Base-by-base conservation (phyloP, 2,329 filamentous ascomycete species). In the Microdochium trichocladiopsis region DNA sequence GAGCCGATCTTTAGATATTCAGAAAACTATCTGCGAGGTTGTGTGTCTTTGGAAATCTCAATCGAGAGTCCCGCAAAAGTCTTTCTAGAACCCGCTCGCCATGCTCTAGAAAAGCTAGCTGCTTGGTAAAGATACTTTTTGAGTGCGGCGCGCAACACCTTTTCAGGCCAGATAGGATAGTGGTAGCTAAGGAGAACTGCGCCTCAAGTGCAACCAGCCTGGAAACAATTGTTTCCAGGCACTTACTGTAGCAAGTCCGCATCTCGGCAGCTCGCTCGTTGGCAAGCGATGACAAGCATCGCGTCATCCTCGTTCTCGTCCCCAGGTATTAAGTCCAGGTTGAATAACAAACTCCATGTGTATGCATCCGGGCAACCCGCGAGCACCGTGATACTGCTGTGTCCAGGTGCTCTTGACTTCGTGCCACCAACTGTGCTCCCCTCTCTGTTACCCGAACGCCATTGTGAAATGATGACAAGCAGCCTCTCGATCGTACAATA, bases 1-100 rank as follows among this genome's bases (percentile, higher is more conserved):
- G 41, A 8, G 18, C 18, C 21, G 14, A 23, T 45, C 41, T 45
- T 45, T 45, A 16, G 18, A 45, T 45, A 45, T 45, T 45, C 41
- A 45, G 14, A 31, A 31, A 22, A 55, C 63, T 66, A 66, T 63
- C 61, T 65, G 63, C 59, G 59, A 60, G 55, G 61, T 61, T 61
- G 54, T 60, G 53, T 63, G 55, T 52, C 18, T 45, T 12, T n/a
- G 41, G 12, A 23, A 45, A 45, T 52, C 52, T 53, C 56, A 60
- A 55, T 60, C 57, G 56, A 61, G 54, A 55, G 52, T 59, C 55
- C 55, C 54, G 57, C 60, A 53, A 52, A 55, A 56, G 55, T 57
- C 52, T 53, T 58, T 51, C 54, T 49, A 55, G 53, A 58, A 54
- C 56, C 56, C 55, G 56, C 41, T 41, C n/a, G 11, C 36, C 18